Evolutionary conservation across 148 eudicot species (phyloP).

Genomic region (Rheum nobile): DNA sequence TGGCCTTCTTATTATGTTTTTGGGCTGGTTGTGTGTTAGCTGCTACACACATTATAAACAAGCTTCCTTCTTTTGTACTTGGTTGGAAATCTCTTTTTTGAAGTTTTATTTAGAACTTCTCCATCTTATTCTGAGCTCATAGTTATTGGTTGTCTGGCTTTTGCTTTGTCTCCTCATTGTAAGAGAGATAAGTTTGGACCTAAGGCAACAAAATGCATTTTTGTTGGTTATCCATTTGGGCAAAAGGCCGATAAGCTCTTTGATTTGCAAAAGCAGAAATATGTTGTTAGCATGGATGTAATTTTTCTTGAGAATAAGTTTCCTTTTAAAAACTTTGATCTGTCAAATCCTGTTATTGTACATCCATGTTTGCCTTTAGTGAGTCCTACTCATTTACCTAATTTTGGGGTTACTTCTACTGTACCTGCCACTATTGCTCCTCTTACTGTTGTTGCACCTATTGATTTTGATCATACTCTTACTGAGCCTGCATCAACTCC

Average conservation of each 20-base stretch:
- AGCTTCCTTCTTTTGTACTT: not conserved
- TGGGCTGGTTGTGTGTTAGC: constrained; percentile 1
- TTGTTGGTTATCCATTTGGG: not conserved
- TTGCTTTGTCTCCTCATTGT: too few species aligned
- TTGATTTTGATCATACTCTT: too few species aligned
- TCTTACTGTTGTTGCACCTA: too few species aligned
- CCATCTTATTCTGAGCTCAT: not conserved
- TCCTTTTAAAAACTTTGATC: not conserved
- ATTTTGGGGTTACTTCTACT: too few species aligned
- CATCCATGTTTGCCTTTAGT: too few species aligned
- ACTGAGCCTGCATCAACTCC: too few species aligned
- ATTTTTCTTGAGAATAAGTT: too few species aligned
- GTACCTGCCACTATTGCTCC: too few species aligned
- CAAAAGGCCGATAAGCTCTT: not conserved
- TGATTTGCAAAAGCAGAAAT: not conserved
- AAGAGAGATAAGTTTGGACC: too few species aligned
- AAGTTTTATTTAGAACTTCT: not conserved
- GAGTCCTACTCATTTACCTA: too few species aligned
- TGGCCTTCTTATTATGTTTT: not conserved
- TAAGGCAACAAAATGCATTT: not conserved
- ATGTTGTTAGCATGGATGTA: not conserved
- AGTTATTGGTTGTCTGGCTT: too few species aligned
- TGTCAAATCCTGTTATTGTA: too few species aligned
- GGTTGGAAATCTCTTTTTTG: not conserved
- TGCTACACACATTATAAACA: not conserved